phyloP scores from a whole-genome alignment of 257 asterid species.

The Ilex asprella region DNA sequence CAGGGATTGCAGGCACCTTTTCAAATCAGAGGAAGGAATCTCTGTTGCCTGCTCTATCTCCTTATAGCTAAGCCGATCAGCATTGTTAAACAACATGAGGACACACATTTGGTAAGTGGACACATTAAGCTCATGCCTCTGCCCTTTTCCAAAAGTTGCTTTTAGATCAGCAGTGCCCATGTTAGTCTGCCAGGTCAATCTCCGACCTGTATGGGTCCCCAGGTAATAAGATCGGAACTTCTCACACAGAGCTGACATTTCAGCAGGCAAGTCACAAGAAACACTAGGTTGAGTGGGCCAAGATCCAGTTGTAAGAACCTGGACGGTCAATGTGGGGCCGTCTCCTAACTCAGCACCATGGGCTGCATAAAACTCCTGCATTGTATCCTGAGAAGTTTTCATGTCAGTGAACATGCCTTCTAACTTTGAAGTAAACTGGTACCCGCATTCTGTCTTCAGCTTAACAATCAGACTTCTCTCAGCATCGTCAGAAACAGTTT shows the following conservation, averaged over 20 bases:
- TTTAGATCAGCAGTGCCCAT: constrained; percentile 89
- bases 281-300: constrained; percentile 81
- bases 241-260: constrained; percentile 59
- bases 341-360: constrained; percentile 49
- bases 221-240: constrained; percentile 74
- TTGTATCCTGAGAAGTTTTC: constrained; percentile 88
- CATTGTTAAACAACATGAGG: constrained; percentile 67
- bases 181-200: constrained; percentile 80
- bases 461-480: constrained; percentile 81
- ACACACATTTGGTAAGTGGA: constrained; percentile 92
- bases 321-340: constrained; percentile 67
- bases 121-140: constrained; percentile 77
- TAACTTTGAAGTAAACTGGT: constrained; percentile 78
- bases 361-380: constrained; percentile 73
- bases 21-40: constrained; percentile 71
- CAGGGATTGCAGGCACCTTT: constrained; percentile 73
- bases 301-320: constrained; percentile 78
- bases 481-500: constrained; percentile 85
- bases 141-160: constrained; percentile 73
- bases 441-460: constrained; percentile 86
- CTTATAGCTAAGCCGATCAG: constrained; percentile 54
- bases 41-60: constrained; percentile 82
- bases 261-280: constrained; percentile 70
- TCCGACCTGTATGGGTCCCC: constrained; percentile 82
- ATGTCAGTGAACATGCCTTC: constrained; percentile 95